Evolutionary conservation across 2,329 filamentous ascomycete genomes (phyloP), one percentile per base, ranked within the genome.

Genomic region (Aspergillus intermedius): DNA sequence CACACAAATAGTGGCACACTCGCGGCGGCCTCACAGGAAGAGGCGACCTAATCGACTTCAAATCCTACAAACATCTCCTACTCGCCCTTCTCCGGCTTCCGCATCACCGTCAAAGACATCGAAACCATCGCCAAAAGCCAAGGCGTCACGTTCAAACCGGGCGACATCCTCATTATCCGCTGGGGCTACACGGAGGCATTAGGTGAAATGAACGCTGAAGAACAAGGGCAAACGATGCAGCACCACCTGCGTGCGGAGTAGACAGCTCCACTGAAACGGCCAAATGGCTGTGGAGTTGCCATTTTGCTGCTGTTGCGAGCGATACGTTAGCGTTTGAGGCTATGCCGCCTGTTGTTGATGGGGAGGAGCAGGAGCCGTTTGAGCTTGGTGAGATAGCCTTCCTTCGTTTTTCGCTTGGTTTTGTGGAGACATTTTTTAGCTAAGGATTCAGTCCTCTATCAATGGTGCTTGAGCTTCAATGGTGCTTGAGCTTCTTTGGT

Each of bases 261-360:
- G 71, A 76, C 23, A 74, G 74, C 0, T 72, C 67, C 2, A 62
- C 70, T 3, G 72, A 71, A 4, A 72, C 73, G 17, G 69, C 78
- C 3, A 66, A 72, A 7, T 83, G 79, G 78, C 63, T 82, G 6
- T 82, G 79, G 77, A 73, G 81, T 40, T 62, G 70, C n/a, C 68
- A 71, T 19, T 81, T 82, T 28, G 57, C 60, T 0, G 62, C 62
- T 4, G 53, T 65, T 12, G 59, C 54, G 1, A 57, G 58, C 17
- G 62, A 65, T 22, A 60, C 57, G 8, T 40, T 57, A 5, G 60
- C 57, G 0, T 58, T 64, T 8, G 62, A 64, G 46, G 56, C 55
- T n/a, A 49, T 60, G 51, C 54, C 60, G 2, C 54, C 55, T 4
- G 50, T 58, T 4, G n/a, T 55, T 0, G 32, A 54, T 42, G 53